Percentiles rank a stretch among this genome's conserved stretches.
Conservation (phyloP, 1,284 basidiomycete genomes). For the Coniophora puteana region DNA sequence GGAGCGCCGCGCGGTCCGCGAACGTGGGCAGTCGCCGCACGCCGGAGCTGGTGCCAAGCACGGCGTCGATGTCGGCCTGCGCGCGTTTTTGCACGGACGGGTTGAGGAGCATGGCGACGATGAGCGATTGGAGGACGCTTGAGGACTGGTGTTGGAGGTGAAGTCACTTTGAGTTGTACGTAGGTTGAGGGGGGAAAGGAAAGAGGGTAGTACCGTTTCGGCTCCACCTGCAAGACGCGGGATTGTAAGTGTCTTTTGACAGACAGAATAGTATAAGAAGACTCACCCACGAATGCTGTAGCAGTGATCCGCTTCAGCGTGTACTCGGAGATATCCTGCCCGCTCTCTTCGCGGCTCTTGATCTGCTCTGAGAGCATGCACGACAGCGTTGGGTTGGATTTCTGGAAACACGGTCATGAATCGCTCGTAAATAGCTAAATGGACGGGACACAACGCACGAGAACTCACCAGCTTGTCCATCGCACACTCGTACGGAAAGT, state of each 20-base stretch:
- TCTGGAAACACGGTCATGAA: constrained; percentile 19
- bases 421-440: background rate
- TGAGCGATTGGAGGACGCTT: too few relatives aligned
- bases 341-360: constrained; percentile 14
- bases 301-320: constrained; percentile 26
- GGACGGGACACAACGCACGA: background rate
- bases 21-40: constrained; percentile 24
- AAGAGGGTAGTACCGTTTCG: constrained; percentile 19
- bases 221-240: constrained; percentile 29
- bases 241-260: constrained; percentile 6
- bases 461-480: constrained; percentile 20
- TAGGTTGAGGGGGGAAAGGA: too few relatives aligned
- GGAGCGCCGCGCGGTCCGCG: constrained; percentile 21
- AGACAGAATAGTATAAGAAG: background rate
- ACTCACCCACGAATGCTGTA: constrained; percentile 28
- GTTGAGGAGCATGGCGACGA: constrained; percentile 30
- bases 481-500: constrained; percentile 27
- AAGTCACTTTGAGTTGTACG: constrained; percentile 22
- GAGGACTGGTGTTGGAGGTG: too few relatives aligned
- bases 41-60: constrained; percentile 30
- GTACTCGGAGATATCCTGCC: constrained; percentile 19
- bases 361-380: constrained; percentile 30
- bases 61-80: constrained; percentile 34
- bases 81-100: constrained; percentile 31
- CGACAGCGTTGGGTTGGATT: constrained; percentile 17